A percentile compares a stretch with the other conserved stretches of the same genome.
phyloP scores from a whole-genome alignment of 768 basidiomycete species.

The Psilocybe subaeruginosa region DNA sequence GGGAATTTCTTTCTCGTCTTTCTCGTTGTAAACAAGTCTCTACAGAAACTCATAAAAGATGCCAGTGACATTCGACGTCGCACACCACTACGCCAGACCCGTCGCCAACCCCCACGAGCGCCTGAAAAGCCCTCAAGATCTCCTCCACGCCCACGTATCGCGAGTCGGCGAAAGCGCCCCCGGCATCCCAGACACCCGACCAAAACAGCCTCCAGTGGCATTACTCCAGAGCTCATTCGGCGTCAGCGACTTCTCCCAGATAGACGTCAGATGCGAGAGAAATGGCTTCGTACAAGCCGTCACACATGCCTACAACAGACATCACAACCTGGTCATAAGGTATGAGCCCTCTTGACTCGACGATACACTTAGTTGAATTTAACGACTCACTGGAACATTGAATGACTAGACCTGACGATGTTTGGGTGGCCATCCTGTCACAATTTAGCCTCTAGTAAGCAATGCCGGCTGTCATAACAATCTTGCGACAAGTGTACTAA shows the following conservation, averaged over 20 bases:
- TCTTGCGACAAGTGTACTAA: not conserved
- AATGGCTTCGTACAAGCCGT: conserved; percentile 38
- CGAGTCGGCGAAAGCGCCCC: not conserved
- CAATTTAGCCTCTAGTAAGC: conserved; percentile 41
- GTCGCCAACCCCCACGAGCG: not conserved
- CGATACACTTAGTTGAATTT: not conserved
- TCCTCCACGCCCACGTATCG: conserved; percentile 9
- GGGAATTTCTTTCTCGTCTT: no score
- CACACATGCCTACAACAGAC: conserved; percentile 35
- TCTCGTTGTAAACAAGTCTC: no score
- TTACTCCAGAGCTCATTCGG: conserved; percentile 7
- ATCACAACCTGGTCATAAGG: conserved; percentile 43
- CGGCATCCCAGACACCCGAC: not conserved
- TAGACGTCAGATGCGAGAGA: conserved; percentile 11
- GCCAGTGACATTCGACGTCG: conserved; percentile 11
- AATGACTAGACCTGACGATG: conserved; percentile 42
- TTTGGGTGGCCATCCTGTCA: conserved; percentile 47
- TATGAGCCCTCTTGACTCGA: not conserved
- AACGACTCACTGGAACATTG: not conserved
- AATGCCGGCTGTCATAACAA: not conserved
- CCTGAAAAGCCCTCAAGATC: conserved; percentile 1
- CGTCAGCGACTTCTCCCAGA: not conserved
- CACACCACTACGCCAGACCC: conserved; percentile 4
- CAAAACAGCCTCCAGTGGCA: not conserved
- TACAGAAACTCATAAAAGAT: not conserved